Base-by-base conservation (phyloP, 2,329 filamentous ascomycete genomes). In the Paraphaeosphaeria sporulosa region DNA sequence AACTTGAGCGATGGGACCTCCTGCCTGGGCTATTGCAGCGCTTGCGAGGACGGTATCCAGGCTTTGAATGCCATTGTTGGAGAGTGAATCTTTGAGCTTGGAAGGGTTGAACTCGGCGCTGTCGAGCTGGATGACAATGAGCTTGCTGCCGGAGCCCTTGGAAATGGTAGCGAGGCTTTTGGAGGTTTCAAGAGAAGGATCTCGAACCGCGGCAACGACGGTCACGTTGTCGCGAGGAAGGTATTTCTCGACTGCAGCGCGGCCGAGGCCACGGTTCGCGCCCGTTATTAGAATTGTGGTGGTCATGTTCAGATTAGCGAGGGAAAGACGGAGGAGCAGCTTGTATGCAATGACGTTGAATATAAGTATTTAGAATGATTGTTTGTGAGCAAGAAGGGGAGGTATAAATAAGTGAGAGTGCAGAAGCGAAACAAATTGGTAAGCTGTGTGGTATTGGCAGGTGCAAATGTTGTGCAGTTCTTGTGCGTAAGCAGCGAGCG, bases 141-240 rank as follows among this genome's bases (percentile, higher is more conserved):
- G 44, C 7, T 15, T 25, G 8, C 21, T 52, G 12, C 25, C 19
- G 3, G 12, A 7, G 3, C 5, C 51, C 3, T 38, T 67, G 19
- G 69, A 64, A 4, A 76, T 55, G 9, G 62, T 42, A 10, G 60
- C 51, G 4, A 81, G 70, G 5, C 68, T 62, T 1, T 69, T 36
- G 4, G 70, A 66, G 30, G 64, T 70, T 6, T 67, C 51, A 23
- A 72, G 61, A 1, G 59, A 48, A 1, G 67, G 72, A 36, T 75
- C 64, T n/a, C 79, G 79, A 32, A 79, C 70, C 4, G 74, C 78
- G 19, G 77, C 79, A 10, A 83, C 76, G 50, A 82, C 76, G 34
- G 66, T 79, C 30, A 75, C 76, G 42, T 76, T 66, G 5, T 78
- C 75, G 4, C 76, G 68, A 2, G 62, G 57, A 43, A 82, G 76